Evolutionary conservation across 2,329 filamentous ascomycete genomes (phyloP).

Genomic region (Ceratocystis cacaofunesta): DNA sequence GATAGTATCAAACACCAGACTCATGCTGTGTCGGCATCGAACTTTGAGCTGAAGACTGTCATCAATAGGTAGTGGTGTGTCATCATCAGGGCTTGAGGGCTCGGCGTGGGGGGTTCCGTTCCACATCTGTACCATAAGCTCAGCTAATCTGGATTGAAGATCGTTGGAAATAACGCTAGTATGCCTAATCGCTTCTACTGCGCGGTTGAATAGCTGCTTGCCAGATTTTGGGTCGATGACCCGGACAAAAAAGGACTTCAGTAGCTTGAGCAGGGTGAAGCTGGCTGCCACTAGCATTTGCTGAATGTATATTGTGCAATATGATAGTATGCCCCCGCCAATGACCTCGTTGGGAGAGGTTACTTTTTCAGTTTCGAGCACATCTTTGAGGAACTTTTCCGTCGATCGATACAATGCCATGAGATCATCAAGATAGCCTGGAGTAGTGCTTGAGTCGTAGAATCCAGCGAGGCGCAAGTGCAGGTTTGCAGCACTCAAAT

Average conservation of each 20-base stretch:
- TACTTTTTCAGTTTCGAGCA: slow-evolving; percentile 39
- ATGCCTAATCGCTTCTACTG: slow-evolving; percentile 53
- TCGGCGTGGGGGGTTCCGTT: slow-evolving; percentile 45
- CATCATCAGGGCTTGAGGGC: slow-evolving; percentile 34
- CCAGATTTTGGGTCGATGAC: slow-evolving; percentile 56
- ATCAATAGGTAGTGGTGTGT: slow-evolving; percentile 40
- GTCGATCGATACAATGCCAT: slow-evolving; percentile 62
- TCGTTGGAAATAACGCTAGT: slow-evolving; percentile 68
- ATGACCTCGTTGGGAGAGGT: slow-evolving; percentile 32
- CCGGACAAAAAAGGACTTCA: slow-evolving; percentile 60
- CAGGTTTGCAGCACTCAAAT: slow-evolving; percentile 57
- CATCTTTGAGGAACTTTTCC: slow-evolving; percentile 51
- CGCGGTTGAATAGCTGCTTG: slow-evolving; percentile 53
- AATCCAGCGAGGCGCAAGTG: slow-evolving; percentile 67
- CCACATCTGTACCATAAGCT: slow-evolving; percentile 81
- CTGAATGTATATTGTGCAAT: slow-evolving; percentile 62
- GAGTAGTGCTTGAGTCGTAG: slow-evolving; percentile 60
- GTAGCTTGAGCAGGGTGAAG: slow-evolving; percentile 63
- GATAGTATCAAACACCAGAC: slow-evolving; percentile 68
- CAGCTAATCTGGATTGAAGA: slow-evolving; percentile 61
- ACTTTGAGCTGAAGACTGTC: slow-evolving; percentile 66
- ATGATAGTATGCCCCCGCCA: slow-evolving; percentile 43
- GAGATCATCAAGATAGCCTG: slow-evolving; percentile 58
- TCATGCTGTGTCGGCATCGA: slow-evolving; percentile 74
- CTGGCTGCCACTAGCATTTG: slow-evolving; percentile 75